A percentile compares a stretch with the other conserved stretches of the same genome.
phyloP scores from a whole-genome alignment of 495 filamentous ascomycete genomes.

The Bombardia bombarda region DNA sequence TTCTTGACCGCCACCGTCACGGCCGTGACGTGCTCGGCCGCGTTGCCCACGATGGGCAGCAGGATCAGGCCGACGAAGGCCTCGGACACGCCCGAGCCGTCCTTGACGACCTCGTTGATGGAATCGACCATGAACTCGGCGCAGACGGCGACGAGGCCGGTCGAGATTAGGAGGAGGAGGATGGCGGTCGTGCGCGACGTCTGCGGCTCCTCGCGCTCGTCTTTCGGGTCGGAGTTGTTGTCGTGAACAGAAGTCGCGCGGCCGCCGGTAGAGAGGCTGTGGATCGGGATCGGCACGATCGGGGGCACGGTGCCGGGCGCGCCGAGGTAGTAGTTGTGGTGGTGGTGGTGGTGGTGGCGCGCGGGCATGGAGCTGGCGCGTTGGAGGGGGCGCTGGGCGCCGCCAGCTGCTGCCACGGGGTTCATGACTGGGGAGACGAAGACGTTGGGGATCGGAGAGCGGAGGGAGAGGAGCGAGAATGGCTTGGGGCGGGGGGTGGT shows the following conservation, averaged over 20 bases:
- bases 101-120: constrained; percentile 59
- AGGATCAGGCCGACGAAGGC: constrained; percentile 80
- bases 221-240: constrained; percentile 5
- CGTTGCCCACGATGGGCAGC: constrained; percentile 81
- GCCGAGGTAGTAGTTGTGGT: constrained; percentile 11
- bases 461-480: constrained; percentile 45
- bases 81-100: constrained; percentile 51
- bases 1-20: constrained; percentile 78
- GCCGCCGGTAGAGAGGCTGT: too few species aligned
- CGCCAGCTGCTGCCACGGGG: neutral
- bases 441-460: constrained; percentile 48
- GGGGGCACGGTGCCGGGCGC: constrained; percentile 19
- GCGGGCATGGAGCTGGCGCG: constrained; percentile 22
- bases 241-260: neutral
- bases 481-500: constrained; percentile 22
- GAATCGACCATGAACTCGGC: constrained; percentile 75
- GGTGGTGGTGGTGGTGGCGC: constrained; percentile 16
- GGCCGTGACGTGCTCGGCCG: constrained; percentile 80
- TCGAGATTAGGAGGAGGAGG: constrained; percentile 64
- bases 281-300: constrained; percentile 9
- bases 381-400: constrained; percentile 28
- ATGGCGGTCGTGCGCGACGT: constrained; percentile 67
- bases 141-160: constrained; percentile 68
- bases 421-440: constrained; percentile 30
- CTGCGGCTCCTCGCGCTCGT: constrained; percentile 17